Evolutionary conservation across 768 basidiomycete species (phyloP).

Genomic region (Holtermanniella nyarrowii): DNA sequence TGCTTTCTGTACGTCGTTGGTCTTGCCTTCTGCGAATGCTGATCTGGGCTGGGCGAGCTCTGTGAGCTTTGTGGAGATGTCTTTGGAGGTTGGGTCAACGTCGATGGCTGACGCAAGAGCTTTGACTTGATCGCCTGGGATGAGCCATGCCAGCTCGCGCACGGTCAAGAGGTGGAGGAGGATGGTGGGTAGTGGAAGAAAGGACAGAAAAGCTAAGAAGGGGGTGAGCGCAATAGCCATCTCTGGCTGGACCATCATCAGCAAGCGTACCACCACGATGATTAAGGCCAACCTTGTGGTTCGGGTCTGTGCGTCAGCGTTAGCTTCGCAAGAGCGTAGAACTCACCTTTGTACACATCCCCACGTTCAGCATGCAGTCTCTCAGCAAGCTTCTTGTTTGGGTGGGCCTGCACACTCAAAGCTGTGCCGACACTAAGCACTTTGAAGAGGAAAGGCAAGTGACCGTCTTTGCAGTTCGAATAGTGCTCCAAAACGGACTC

Average conservation of each 20-base stretch:
- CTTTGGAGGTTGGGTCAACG: constrained; percentile 40
- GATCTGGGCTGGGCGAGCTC: neutral
- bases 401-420: constrained; percentile 83
- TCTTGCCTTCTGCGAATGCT: constrained; percentile 6
- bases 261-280: no score
- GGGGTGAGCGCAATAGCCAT: constrained; percentile 94
- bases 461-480: constrained; percentile 54
- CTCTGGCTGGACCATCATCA: constrained; percentile 52
- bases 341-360: constrained; percentile 79
- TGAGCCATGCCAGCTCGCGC: constrained; percentile 65
- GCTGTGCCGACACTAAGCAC: constrained; percentile 81
- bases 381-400: constrained; percentile 72
- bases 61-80: neutral
- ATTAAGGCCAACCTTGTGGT: constrained; percentile 71
- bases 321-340: neutral
- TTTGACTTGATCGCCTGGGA: constrained; percentile 46
- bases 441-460: constrained; percentile 86
- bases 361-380: constrained; percentile 58
- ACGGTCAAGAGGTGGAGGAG: constrained; percentile 55
- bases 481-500: constrained; percentile 43
- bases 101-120: constrained; percentile 50
- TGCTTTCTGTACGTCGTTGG: constrained; percentile 48
- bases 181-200: constrained; percentile 68
- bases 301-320: constrained; percentile 52
- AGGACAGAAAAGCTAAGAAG: constrained; percentile 85